A percentile compares a stretch with the other conserved stretches of the same genome.
These are phyloP conservation scores for Alternaria triticimaculans DNA, from an alignment of 2,329 filamentous ascomycete genomes.

Conservation along the genomic window DNA sequence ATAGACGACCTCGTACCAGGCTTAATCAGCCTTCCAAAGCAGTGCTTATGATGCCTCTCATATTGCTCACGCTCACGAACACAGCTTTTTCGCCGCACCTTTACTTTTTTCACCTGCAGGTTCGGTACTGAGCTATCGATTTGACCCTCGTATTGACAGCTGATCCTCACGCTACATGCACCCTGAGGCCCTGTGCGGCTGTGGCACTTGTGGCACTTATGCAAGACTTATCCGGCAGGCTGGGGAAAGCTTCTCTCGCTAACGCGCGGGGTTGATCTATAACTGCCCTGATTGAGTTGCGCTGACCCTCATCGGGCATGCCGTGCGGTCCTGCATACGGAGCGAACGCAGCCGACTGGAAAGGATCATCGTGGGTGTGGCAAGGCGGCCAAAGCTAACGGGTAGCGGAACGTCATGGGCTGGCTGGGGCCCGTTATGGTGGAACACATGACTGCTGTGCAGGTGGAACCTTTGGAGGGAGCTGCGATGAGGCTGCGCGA, in stretches of 20 bases:
- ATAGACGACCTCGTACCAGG: slow-evolving; percentile 9
- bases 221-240: slow-evolving; percentile 19
- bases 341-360: background rate
- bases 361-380: slow-evolving; percentile 12
- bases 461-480: slow-evolving; percentile 10
- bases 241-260: slow-evolving; percentile 17
- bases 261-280: slow-evolving; percentile 23
- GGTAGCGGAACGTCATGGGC: slow-evolving; percentile 16
- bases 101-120: slow-evolving; percentile 8
- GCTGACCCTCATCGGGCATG: slow-evolving; percentile 10
- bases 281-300: slow-evolving; percentile 14
- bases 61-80: slow-evolving; percentile 19
- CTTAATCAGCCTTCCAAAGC: slow-evolving; percentile 18
- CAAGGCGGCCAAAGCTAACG: slow-evolving; percentile 4
- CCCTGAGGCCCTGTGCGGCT: slow-evolving; percentile 7
- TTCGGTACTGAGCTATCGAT: slow-evolving; percentile 16
- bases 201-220: slow-evolving; percentile 6
- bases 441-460: slow-evolving; percentile 19
- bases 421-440: slow-evolving; percentile 7
- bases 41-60: slow-evolving; percentile 11
- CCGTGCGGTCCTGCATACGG: slow-evolving; percentile 13
- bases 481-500: slow-evolving; percentile 11
- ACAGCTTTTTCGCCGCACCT: background rate
- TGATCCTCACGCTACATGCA: slow-evolving; percentile 1
- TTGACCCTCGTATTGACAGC: slow-evolving; percentile 11